A percentile compares a stretch with the other conserved stretches of the same genome.
These are phyloP conservation scores for Paraleonurus japonicus DNA, from an alignment of 257 asterid species.

Conservation along the genomic window DNA sequence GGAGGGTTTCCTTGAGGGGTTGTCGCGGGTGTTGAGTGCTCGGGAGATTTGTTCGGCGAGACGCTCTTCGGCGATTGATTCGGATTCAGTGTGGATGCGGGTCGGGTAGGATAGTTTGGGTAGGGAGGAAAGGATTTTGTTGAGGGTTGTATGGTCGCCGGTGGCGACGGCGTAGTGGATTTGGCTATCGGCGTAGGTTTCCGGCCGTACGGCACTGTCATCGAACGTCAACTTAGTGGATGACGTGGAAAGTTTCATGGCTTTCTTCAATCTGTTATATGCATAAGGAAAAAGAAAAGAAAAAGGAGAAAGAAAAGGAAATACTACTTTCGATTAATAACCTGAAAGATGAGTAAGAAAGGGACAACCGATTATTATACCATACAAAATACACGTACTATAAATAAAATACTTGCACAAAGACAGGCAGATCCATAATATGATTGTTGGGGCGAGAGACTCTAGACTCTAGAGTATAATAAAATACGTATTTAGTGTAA, in stretches of 20 bases:
- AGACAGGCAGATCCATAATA: no score
- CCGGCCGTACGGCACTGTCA: conserved; percentile 45
- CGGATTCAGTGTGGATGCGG: conserved; percentile 49
- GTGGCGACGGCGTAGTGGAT: conserved; percentile 76
- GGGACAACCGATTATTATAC: no score
- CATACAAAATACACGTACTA: no score
- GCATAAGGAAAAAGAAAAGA: no score
- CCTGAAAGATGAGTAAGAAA: no score
- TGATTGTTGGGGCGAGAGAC: no score
- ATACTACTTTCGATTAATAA: no score
- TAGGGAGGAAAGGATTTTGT: conserved; percentile 43
- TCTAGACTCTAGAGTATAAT: no score
- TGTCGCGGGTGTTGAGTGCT: conserved; percentile 76
- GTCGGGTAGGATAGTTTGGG: conserved; percentile 53
- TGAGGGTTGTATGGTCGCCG: conserved; percentile 58
- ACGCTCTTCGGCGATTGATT: conserved; percentile 56
- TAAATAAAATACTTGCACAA: no score
- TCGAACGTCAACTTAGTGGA: conserved; percentile 37
- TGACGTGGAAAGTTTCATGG: conserved; percentile 32
- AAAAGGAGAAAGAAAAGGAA: no score
- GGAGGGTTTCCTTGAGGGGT: conserved; percentile 73
- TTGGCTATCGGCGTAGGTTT: conserved; percentile 66
- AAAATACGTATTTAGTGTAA: no score
- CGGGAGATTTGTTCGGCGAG: conserved; percentile 56
- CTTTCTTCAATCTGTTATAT: no score